Base-by-base conservation (phyloP, 495 filamentous ascomycete species). In the Cudoniella acicularis region DNA sequence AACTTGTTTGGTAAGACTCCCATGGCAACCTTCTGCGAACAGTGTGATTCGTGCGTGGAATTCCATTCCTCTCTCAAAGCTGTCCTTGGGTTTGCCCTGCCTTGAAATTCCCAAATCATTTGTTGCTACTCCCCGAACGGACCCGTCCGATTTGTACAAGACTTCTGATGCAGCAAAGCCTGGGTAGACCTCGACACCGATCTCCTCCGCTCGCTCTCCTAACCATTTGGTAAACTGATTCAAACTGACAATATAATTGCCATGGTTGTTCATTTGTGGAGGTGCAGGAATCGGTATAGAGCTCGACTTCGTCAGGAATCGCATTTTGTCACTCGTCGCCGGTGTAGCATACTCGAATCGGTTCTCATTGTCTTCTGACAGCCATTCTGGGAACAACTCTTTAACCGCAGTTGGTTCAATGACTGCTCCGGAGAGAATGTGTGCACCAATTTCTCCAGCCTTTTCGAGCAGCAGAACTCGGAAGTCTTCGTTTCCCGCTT, bases 171-270 rank as follows among this genome's bases (percentile, higher is more conserved):
- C 94, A 11, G 94, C 93, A 61, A 99, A 98, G 16, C 94, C 94
- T 10, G 94, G 89, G 63, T 96, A 99, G 10, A 99, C 82, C 72
- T 99, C 94, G n/a, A 98, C 95, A n/a, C 93, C 94, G 23, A 96
- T 61, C 71, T 98, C 94, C 74, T 98, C 95, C 2, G 94, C 94
- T 20, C 94, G 82, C 69, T 98, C 94, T 16, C 88, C 90, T 13
- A 99, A 76, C 94, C 94, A 99, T 70, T 93, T 96, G 30, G 86
- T 87, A 60, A 98, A 85, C 69, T 98, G 88, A 69, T 92, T 97
- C 66, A 99, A 72, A 69, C 91, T 96, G 64, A 99, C 80, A 58
- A 99, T 99, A 70, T 94, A 97, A 70, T 99, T 99, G 20, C 94
- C 94, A 65, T 96, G 82, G 71, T 99, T 99, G 73, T 96, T 83